Base-by-base conservation (phyloP, 768 basidiomycete genomes). In the Pleurotus eryngii region DNA sequence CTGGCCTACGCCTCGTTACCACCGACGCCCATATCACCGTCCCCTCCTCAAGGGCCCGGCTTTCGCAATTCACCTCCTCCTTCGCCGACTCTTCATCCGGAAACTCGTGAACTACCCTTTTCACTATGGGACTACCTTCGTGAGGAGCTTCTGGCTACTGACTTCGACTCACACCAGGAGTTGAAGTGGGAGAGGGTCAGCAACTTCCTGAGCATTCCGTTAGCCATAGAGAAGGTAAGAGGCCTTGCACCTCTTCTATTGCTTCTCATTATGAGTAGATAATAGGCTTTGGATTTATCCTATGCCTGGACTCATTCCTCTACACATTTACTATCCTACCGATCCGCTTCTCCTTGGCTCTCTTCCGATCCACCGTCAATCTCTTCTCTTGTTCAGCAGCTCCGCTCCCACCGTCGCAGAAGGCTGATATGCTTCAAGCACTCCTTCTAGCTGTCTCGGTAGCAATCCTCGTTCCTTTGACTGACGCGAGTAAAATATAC, bases 321-420 rank as follows among this genome's bases (percentile, higher is more conserved):
- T 97, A 98, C 72, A 95, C 92, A 0, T 98, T 99, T 75, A 99
- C 97, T 15, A 92, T 99, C 63, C 85, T 97, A 8, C 97, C 97
- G 8, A 92, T 99, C 57, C 90, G 96, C 4, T 90, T 86, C 65
- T 61, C 76, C 11, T 72, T 92, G 39, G 93, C 90, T 3, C 67
- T 80, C 55, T 77, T 79, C 64, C 79, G 84, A 43, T 79, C 86
- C 49, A 57, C 83, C 18, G 59, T 70, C 49, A 84, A 84, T 66
- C 57, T 80, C 22, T 68, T 85, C 58, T 75, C 78, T 39, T 73
- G 72, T 59, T 77, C 81, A 26, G 71, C 78, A 12, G 79, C 80
- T 1, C 77, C 82, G 1, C 79, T 96, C 27, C 86, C 94, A 15
- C 85, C 92, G 30, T 86, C 94, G 1, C 94, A 95, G 66, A 96